These are phyloP conservation scores for Podospora fimiseda DNA, from an alignment of 495 filamentous ascomycete genomes.

Conservation along the genomic window DNA sequence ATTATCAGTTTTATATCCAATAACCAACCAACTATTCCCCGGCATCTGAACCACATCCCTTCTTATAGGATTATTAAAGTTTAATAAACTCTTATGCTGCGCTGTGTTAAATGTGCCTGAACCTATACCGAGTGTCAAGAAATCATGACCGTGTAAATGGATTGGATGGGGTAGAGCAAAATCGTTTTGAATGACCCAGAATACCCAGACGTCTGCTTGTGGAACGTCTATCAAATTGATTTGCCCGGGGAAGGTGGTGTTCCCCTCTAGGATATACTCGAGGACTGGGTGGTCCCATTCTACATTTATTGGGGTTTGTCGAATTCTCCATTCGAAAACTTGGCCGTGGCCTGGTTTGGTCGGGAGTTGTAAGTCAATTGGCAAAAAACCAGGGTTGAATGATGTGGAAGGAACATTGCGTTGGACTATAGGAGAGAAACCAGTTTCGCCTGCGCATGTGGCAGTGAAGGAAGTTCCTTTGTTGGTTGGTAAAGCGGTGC, in stretches of 20 bases:
- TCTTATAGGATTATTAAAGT: constrained; percentile 32
- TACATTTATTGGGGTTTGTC: constrained; percentile 25
- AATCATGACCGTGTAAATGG: constrained; percentile 56
- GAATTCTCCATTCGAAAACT: constrained; percentile 31
- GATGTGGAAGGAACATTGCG: constrained; percentile 12
- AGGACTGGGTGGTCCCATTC: constrained; percentile 33
- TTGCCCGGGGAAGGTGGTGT: constrained; percentile 23
- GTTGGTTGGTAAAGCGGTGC: constrained; percentile 20
- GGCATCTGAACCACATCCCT: constrained; percentile 39
- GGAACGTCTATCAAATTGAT: constrained; percentile 30
- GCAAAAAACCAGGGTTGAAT: constrained; percentile 8
- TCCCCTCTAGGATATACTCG: constrained; percentile 25
- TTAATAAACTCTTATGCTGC: constrained; percentile 21
- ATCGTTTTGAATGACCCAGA: constrained; percentile 34
- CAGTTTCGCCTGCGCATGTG: constrained; percentile 19
- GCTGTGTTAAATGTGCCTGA: constrained; percentile 28
- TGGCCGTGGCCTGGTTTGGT: constrained; percentile 7
- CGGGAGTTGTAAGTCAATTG: constrained; percentile 9
- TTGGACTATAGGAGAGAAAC: constrained; percentile 20
- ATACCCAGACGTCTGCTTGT: constrained; percentile 20
- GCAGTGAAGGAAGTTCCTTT: constrained; percentile 14
- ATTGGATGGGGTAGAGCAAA: constrained; percentile 39
- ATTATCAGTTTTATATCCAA: constrained; percentile 44
- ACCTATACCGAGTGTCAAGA: constrained; percentile 48
- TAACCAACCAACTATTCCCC: constrained; percentile 27